Evolutionary conservation across 441 rosid species (phyloP), one percentile per base, ranked within the genome.

Genomic region (Bocquillonia castaneifolia): DNA sequence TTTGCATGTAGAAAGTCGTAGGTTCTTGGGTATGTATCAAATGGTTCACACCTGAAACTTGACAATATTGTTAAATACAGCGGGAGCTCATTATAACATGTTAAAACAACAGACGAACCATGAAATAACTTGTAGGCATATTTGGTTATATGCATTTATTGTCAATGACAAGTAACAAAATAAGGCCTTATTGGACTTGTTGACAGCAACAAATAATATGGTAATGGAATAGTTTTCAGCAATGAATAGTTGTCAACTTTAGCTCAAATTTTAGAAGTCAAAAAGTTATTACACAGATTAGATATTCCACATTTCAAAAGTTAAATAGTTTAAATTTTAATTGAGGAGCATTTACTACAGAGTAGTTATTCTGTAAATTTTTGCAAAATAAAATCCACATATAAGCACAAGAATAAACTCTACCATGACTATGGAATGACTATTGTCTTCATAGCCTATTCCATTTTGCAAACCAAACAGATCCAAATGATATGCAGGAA

Each of bases 1-100:
- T 94, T 87, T 0, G 98, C 98, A 62, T 92, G 98, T 76, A 94
- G 45, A 6, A 94, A 72, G 72, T 94, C 93, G 29, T 92, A 94
- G 56, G 98, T 92, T 86, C 99, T 90, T 45, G 98, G 99, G 66
- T 94, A 94, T 1, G 97, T 94, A 78, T 94, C 98, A 59, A 94
- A 90, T 1, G 98, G 82, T 72, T 94, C 99, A 78, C 99, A 94
- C 99, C 99, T 91, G 85, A 70, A 73, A 70, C 29, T 39, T 62
- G 44, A 51, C 7, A 57, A 69, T 64, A 62, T 37, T 57, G 23
- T 70, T 64, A 48, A 53, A 40, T 29, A 53, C 14, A 64, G 17
- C 23, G 26, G 40, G 45, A 53, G 26, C 53, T 14, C 47, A 5
- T 10, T 4, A 50, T 65, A 68, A 34, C 25, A 28, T 5, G 39